A percentile compares a stretch with the other conserved stretches of the same genome.
Conservation (phyloP, 345 rosid genomes). For the Triadica sebifera region DNA sequence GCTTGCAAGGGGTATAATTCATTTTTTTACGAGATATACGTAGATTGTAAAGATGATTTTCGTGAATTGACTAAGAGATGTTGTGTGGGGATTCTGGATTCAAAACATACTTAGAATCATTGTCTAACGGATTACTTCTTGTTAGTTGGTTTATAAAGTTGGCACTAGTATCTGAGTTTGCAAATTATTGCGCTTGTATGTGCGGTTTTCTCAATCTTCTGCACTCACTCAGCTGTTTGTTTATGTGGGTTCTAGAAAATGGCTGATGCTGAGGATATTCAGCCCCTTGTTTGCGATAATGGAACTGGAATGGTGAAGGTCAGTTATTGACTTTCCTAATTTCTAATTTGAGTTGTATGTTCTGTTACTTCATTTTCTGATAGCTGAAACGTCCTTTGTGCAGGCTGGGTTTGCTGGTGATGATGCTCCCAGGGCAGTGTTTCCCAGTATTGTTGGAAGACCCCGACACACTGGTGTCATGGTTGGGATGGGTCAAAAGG, state of each 20-base stretch:
- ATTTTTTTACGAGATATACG: background rate
- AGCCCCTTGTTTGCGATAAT: constrained; percentile 69
- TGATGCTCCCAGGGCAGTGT: constrained; percentile 67
- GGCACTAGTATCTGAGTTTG: background rate
- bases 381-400: background rate
- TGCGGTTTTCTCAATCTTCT: background rate
- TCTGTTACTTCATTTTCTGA: background rate
- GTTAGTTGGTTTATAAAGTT: background rate
- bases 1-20: background rate
- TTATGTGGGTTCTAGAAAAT: constrained; percentile 18
- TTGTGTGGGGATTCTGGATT: no score
- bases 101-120: background rate
- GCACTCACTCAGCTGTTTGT: background rate
- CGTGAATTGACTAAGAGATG: background rate
- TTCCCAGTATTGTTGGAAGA: constrained; percentile 69
- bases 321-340: background rate
- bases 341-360: background rate
- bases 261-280: constrained; percentile 43
- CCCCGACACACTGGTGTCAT: constrained; percentile 67
- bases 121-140: background rate
- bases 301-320: constrained; percentile 81
- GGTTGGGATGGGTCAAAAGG: constrained; percentile 72
- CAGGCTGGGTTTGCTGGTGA: constrained; percentile 62
- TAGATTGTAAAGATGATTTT: background rate
- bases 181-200: background rate